These are phyloP conservation scores for Amesomyces nigricolor DNA, from an alignment of 2,329 filamentous ascomycete genomes.

Conservation along the genomic window DNA sequence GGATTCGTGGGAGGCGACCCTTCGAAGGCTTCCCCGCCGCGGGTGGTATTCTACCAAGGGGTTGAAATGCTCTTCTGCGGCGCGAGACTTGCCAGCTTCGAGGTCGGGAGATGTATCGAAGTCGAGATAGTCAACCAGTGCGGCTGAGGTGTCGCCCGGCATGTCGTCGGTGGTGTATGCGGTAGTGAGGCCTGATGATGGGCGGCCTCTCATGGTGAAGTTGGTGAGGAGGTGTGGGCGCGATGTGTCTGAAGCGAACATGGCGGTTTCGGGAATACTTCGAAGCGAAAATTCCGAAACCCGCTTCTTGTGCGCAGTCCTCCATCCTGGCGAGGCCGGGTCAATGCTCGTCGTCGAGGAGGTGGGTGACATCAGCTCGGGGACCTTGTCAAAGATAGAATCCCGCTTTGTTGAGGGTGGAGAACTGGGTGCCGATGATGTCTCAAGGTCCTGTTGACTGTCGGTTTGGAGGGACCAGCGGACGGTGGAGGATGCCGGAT, in stretches of 20 bases:
- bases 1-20: slow-evolving; percentile 75
- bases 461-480: slow-evolving; percentile 62
- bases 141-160: slow-evolving; percentile 28
- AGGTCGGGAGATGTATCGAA: slow-evolving; percentile 28
- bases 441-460: slow-evolving; percentile 56
- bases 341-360: slow-evolving; percentile 74
- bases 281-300: slow-evolving; percentile 51
- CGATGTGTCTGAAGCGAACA: slow-evolving; percentile 23
- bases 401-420: slow-evolving; percentile 68
- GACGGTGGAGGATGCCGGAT: slow-evolving; percentile 43
- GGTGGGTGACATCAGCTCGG: slow-evolving; percentile 66
- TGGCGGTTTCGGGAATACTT: slow-evolving; percentile 34
- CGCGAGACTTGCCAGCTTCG: slow-evolving; percentile 27
- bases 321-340: slow-evolving; percentile 59
- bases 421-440: slow-evolving; percentile 74
- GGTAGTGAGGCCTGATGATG: slow-evolving; percentile 25
- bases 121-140: slow-evolving; percentile 34
- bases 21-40: slow-evolving; percentile 43
- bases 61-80: slow-evolving; percentile 22
- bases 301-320: slow-evolving; percentile 47
- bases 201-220: slow-evolving; percentile 8
- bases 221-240: slow-evolving; percentile 15
- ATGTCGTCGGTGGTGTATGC: slow-evolving; percentile 30
- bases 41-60: slow-evolving; percentile 22
- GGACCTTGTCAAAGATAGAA: slow-evolving; percentile 72